Conservation (phyloP, 345 rosid species). For the Salix dunnii region DNA sequence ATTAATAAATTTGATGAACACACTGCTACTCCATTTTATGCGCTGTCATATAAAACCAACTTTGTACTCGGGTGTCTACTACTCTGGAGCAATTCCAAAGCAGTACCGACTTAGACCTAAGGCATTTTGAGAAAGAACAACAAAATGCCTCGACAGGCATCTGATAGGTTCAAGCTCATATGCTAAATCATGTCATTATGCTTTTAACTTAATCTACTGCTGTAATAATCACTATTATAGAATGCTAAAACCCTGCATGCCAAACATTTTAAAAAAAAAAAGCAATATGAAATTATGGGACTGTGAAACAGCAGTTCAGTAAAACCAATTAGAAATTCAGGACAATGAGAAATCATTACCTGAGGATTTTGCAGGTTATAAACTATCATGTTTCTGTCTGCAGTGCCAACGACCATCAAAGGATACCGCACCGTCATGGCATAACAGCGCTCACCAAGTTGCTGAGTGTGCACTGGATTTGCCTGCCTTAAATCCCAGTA, state of each 20-base stretch:
- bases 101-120: neutral
- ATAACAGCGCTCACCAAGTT: constrained; percentile 92
- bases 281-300: neutral
- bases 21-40: neutral
- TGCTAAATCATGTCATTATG: neutral
- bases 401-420: constrained; percentile 96
- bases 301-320: neutral
- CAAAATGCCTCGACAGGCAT: neutral
- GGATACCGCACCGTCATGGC: constrained; percentile 79
- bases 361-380: constrained; percentile 89
- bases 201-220: neutral
- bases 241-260: neutral
- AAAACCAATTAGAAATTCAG: neutral
- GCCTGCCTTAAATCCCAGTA: constrained; percentile 93
- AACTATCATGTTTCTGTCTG: constrained; percentile 83
- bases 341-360: constrained; percentile 38
- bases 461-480: constrained; percentile 87
- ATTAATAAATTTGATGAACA: too few relatives aligned
- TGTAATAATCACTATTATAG: neutral
- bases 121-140: neutral
- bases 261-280: neutral
- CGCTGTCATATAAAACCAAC: neutral
- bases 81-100: neutral
- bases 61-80: neutral
- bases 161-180: neutral